phyloP scores from a whole-genome alignment of 2,329 filamentous ascomycete species.

The Conoideocrella luteorostrata region DNA sequence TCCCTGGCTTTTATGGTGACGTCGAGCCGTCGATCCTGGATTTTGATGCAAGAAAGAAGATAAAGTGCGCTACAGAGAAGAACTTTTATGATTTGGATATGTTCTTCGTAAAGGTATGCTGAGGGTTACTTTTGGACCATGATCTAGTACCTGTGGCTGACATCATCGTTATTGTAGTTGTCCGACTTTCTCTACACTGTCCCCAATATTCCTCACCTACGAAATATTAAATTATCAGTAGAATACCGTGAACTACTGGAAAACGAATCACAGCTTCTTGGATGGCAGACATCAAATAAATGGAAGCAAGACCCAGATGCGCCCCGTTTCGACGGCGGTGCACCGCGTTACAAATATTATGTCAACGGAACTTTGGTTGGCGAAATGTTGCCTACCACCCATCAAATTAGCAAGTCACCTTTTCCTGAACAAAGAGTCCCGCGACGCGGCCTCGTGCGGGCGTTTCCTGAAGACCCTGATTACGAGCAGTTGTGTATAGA shows the following conservation, averaged over 20 bases:
- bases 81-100: conserved; percentile 52
- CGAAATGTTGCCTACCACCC: conserved; percentile 42
- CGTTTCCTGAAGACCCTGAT: conserved; percentile 50
- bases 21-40: conserved; percentile 38
- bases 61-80: conserved; percentile 44
- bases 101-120: conserved; percentile 59
- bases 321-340: conserved; percentile 44
- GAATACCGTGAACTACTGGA: conserved; percentile 55
- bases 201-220: conserved; percentile 52
- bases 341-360: conserved; percentile 52
- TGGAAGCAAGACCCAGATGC: conserved; percentile 55
- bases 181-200: conserved; percentile 57
- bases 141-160: conserved; percentile 5
- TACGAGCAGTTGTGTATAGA: conserved; percentile 49
- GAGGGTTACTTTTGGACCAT: neutral
- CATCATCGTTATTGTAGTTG: conserved; percentile 31
- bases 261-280: conserved; percentile 37
- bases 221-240: conserved; percentile 47
- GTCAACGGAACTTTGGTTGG: conserved; percentile 47
- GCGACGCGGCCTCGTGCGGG: conserved; percentile 46
- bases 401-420: conserved; percentile 44
- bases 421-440: conserved; percentile 50
- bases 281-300: conserved; percentile 39
- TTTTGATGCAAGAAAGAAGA: conserved; percentile 36
- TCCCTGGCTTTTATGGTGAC: conserved; percentile 44